A percentile compares a stretch with the other conserved stretches of the same genome.
Evolutionary conservation across 2,329 filamentous ascomycete species (phyloP).

Genomic region (Dactylella cylindrospora): DNA sequence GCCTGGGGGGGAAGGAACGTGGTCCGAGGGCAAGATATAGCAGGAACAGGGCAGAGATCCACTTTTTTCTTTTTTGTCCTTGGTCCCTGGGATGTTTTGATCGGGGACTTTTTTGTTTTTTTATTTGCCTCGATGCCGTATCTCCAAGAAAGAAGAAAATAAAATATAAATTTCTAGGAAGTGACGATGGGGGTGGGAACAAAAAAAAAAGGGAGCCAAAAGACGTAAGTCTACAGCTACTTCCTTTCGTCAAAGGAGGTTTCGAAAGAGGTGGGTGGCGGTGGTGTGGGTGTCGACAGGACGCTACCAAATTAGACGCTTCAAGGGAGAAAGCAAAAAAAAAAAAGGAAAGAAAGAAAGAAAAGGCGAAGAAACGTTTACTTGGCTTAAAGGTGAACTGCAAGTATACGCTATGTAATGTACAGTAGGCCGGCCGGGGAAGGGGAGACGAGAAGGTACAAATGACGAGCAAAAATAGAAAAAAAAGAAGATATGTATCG

Average conservation of each 20-base stretch:
- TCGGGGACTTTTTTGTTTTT: constrained; percentile 28
- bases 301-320: constrained; percentile 35
- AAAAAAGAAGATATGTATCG: background rate
- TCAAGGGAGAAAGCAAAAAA: background rate
- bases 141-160: background rate
- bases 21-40: constrained; percentile 20
- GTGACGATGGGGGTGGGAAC: constrained; percentile 18
- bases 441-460: background rate
- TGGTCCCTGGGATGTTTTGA: constrained; percentile 1
- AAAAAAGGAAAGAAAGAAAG: too few relatives aligned
- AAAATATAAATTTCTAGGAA: constrained; percentile 15
- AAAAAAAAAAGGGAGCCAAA: constrained; percentile 40
- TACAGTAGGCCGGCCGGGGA: background rate
- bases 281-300: constrained; percentile 26
- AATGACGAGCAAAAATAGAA: background rate
- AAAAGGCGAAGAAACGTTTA: too few relatives aligned
- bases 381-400: constrained; percentile 1
- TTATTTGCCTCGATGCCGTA: constrained; percentile 4
- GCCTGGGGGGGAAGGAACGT: background rate
- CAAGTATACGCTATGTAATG: constrained; percentile 18
- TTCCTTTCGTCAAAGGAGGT: constrained; percentile 42
- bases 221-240: constrained; percentile 32
- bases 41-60: constrained; percentile 19
- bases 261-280: constrained; percentile 39
- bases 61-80: too few relatives aligned